phyloP scores from a whole-genome alignment of 2,329 filamentous ascomycete species.

The Alternaria solani region DNA sequence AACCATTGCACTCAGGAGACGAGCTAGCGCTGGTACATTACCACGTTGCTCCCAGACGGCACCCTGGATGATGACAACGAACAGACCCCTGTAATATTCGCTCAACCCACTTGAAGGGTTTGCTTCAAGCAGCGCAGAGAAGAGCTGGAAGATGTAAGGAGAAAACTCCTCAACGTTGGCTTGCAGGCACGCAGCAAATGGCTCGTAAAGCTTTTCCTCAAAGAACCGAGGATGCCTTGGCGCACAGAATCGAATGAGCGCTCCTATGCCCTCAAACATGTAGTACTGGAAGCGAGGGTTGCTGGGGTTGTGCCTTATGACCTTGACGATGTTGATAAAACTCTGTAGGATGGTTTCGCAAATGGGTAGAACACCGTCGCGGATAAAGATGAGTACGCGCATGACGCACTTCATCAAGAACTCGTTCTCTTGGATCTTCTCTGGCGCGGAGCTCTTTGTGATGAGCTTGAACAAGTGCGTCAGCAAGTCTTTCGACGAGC shows the following conservation, averaged over 20 bases:
- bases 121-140: constrained; percentile 87
- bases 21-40: constrained; percentile 89
- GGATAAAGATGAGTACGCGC: constrained; percentile 94
- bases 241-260: constrained; percentile 80
- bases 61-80: constrained; percentile 81
- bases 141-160: constrained; percentile 95
- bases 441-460: constrained; percentile 80
- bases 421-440: constrained; percentile 98
- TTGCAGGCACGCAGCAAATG: constrained; percentile 80
- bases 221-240: constrained; percentile 74
- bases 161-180: constrained; percentile 92
- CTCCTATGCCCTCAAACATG: constrained; percentile 93
- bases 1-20: constrained; percentile 84
- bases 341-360: constrained; percentile 82
- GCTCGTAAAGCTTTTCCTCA: constrained; percentile 81
- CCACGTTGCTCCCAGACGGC: constrained; percentile 89
- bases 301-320: constrained; percentile 93
- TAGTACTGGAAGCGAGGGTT: constrained; percentile 99
- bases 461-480: constrained; percentile 91
- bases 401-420: constrained; percentile 99
- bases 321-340: constrained; percentile 85
- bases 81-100: constrained; percentile 79
- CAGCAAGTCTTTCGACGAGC: constrained; percentile 84
- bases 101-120: constrained; percentile 82
- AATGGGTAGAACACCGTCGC: constrained; percentile 77